phyloP scores from a whole-genome alignment of 441 rosid species.

The Codiaeum variegatum region DNA sequence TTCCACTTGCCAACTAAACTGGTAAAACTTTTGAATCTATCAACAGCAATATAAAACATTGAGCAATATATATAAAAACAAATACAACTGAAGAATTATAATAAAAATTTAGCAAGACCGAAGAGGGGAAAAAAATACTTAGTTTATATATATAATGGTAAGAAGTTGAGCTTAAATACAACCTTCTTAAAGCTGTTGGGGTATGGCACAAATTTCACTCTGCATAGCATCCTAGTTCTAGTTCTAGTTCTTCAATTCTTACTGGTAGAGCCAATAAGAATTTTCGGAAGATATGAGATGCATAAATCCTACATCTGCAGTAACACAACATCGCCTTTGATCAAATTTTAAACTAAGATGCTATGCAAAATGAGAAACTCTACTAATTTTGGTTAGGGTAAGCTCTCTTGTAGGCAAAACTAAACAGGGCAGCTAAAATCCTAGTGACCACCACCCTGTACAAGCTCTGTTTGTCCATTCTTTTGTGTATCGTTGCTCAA shows the following conservation, averaged over 20 bases:
- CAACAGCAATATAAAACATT: too few relatives aligned
- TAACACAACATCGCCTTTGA: constrained; percentile 34
- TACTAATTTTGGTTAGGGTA: constrained; percentile 53
- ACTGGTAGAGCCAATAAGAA: constrained; percentile 25
- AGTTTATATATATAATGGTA: constrained; percentile 9
- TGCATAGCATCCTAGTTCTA: constrained; percentile 31
- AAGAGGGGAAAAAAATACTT: too few relatives aligned
- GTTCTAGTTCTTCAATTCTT: constrained; percentile 23
- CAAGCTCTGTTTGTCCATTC: constrained; percentile 41
- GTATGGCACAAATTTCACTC: constrained; percentile 30
- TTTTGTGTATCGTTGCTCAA: constrained; percentile 39
- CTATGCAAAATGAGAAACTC: constrained; percentile 36
- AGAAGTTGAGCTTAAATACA: constrained; percentile 22
- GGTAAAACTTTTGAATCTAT: too few relatives aligned
- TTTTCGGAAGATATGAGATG: constrained; percentile 26
- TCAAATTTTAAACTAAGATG: constrained; percentile 41
- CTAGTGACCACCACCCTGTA: constrained; percentile 42
- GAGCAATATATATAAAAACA: too few relatives aligned
- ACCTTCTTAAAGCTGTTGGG: constrained; percentile 39
- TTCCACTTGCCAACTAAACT: too few relatives aligned
- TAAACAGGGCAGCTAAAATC: constrained; percentile 26
- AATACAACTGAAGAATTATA: too few relatives aligned
- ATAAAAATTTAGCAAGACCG: too few relatives aligned
- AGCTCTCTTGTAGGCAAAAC: constrained; percentile 25
- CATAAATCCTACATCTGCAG: constrained; percentile 41